Percentiles rank a stretch among this genome's conserved stretches.
Evolutionary conservation across 140 eudicot species (phyloP).

Genomic region (Bidens hawaiensis): DNA sequence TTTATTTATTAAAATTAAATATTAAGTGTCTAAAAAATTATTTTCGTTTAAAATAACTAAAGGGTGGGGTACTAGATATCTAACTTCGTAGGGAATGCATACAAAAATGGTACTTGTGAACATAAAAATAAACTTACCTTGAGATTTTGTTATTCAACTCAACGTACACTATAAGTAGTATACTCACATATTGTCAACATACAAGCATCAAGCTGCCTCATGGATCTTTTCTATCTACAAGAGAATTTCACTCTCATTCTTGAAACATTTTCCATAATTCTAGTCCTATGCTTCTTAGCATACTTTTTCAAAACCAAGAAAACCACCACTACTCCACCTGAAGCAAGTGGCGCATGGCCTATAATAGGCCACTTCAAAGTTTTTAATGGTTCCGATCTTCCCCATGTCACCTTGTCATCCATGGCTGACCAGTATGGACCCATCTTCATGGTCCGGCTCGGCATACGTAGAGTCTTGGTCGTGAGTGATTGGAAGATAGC

Average conservation of each 20-base stretch:
- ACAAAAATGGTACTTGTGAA: too few relatives aligned
- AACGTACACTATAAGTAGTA: neutral
- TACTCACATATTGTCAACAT: neutral
- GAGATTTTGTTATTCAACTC: too few relatives aligned
- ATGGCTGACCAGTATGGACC: conserved; percentile 35
- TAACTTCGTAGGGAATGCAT: too few relatives aligned
- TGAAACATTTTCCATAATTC: neutral
- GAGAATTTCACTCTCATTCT: conserved; percentile 10
- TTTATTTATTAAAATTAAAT: too few relatives aligned
- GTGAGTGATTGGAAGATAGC: conserved; percentile 21
- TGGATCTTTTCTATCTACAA: conserved; percentile 1
- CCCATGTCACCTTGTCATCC: too few relatives aligned
- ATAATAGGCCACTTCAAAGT: conserved; percentile 39
- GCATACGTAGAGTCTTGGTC: conserved; percentile 21
- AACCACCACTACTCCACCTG: conserved; percentile 16
- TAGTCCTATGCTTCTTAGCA: neutral
- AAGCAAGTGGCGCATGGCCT: conserved; percentile 54
- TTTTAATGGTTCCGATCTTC: conserved; percentile 11
- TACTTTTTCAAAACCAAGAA: neutral
- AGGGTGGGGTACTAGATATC: too few relatives aligned
- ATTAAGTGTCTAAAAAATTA: too few relatives aligned
- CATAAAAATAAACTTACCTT: too few relatives aligned
- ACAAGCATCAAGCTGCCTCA: neutral
- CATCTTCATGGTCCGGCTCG: conserved; percentile 21
- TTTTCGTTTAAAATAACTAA: too few relatives aligned